Evolutionary conservation across 2,329 filamentous ascomycete species (phyloP).

Genomic region (Fusarium euwallaceae): DNA sequence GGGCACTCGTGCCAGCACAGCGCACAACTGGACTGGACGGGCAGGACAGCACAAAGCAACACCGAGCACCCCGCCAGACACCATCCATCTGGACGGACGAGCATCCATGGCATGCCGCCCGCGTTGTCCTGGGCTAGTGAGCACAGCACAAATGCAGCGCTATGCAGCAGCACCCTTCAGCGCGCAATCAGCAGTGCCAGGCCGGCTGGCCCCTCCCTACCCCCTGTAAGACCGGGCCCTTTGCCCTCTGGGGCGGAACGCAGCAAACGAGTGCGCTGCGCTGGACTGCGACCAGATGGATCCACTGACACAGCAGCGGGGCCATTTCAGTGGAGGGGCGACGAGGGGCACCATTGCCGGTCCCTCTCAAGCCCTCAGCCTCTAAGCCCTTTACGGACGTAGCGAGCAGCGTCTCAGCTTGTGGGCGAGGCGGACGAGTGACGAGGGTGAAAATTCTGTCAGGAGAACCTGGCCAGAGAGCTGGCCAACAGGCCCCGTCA

Average conservation of each 20-base stretch:
- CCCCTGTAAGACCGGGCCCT: conserved; percentile 28
- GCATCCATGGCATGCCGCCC: conserved; percentile 16
- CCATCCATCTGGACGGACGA: neutral
- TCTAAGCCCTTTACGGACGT: conserved; percentile 42
- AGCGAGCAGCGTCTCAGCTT: conserved; percentile 40
- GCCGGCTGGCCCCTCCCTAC: conserved; percentile 24
- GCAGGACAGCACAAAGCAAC: conserved; percentile 25
- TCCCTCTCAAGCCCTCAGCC: conserved; percentile 20
- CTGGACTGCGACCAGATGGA: conserved; percentile 23
- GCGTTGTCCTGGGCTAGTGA: conserved; percentile 30
- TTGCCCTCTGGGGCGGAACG: conserved; percentile 21
- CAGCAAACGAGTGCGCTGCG: conserved; percentile 22
- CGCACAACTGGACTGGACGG: conserved; percentile 28
- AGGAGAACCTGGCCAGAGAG: conserved; percentile 46
- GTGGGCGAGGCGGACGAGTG: conserved; percentile 40
- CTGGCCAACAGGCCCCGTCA: conserved; percentile 30
- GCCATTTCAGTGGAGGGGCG: conserved; percentile 43
- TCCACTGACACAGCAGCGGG: conserved; percentile 45
- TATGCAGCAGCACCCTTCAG: conserved; percentile 40
- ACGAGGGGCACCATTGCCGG: conserved; percentile 36
- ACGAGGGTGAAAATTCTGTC: conserved; percentile 50
- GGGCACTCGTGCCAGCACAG: conserved; percentile 48
- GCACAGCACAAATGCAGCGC: conserved; percentile 31
- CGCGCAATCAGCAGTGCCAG: conserved; percentile 26
- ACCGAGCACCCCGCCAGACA: conserved; percentile 14